phyloP scores from a whole-genome alignment of 495 filamentous ascomycete species.

The Penicillium parvum region DNA sequence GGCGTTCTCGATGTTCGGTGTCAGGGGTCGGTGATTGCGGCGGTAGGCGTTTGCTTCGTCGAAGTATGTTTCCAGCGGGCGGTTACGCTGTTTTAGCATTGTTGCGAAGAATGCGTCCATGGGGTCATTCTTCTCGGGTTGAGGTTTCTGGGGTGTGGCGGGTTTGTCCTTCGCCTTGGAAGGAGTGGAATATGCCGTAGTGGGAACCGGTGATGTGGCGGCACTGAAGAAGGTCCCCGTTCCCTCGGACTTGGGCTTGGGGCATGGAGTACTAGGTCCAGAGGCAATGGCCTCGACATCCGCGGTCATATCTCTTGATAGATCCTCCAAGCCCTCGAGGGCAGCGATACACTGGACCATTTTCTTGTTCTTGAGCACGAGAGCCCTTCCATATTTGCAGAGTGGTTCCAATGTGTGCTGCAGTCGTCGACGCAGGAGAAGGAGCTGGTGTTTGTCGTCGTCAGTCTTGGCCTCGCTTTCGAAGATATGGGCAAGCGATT shows the following conservation, averaged over 20 bases:
- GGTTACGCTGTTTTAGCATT: slow-evolving; percentile 7
- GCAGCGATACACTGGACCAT: slow-evolving; percentile 5
- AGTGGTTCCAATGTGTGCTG: not conserved
- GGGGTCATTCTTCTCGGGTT: not conserved
- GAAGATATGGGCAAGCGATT: slow-evolving; percentile 1
- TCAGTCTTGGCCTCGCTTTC: not conserved
- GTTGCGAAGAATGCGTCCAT: too few species aligned
- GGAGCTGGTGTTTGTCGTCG: slow-evolving; percentile 1
- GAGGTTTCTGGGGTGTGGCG: too few species aligned
- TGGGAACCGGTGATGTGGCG: too few species aligned
- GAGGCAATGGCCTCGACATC: not conserved
- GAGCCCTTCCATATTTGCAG: not conserved
- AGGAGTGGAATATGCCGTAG: too few species aligned
- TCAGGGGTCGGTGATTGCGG: not conserved
- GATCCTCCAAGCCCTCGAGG: slow-evolving; percentile 1
- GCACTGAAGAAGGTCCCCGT: too few species aligned
- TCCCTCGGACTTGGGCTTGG: too few species aligned
- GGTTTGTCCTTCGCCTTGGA: too few species aligned
- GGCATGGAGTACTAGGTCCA: not conserved
- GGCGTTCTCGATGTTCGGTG: not conserved
- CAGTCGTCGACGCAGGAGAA: slow-evolving; percentile 3
- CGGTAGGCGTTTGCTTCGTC: slow-evolving; percentile 4
- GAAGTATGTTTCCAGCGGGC: slow-evolving; percentile 10
- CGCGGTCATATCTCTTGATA: not conserved
- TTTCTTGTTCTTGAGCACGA: not conserved